Conservation (phyloP, 192 early-diverging fungal genomes). For the Ambispora gerdemannii region DNA sequence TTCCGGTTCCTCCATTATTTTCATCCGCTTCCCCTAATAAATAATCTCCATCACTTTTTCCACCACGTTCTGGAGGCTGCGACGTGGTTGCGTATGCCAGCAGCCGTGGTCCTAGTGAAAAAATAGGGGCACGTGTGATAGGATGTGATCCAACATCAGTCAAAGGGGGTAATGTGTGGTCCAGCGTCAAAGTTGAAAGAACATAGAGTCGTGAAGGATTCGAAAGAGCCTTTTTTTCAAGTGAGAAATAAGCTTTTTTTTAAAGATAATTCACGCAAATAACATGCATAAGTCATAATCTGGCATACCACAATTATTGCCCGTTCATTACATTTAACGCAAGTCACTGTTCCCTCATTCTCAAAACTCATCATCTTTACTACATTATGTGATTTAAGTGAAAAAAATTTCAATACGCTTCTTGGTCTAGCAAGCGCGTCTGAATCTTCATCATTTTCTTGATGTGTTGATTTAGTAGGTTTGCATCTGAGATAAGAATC, state of each 20-base stretch:
- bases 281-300: too few relatives aligned
- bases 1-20: conserved; percentile 52
- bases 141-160: conserved; percentile 50
- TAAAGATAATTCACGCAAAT: not conserved
- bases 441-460: conserved; percentile 26
- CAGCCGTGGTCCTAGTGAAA: conserved; percentile 62
- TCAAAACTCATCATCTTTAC: conserved; percentile 49
- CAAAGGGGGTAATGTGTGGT: conserved; percentile 38
- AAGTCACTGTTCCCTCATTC: conserved; percentile 40
- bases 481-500: not conserved
- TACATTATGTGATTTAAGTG: conserved; percentile 50
- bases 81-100: conserved; percentile 68
- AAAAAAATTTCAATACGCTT: conserved; percentile 52
- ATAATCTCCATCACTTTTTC: conserved; percentile 39
- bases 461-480: not conserved
- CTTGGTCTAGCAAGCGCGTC: conserved; percentile 18
- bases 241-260: not conserved
- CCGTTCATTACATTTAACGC: conserved; percentile 56
- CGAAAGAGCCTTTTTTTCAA: conserved; percentile 24
- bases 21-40: conserved; percentile 29
- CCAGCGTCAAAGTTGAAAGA: conserved; percentile 48
- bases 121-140: conserved; percentile 40
- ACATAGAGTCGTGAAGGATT: conserved; percentile 46
- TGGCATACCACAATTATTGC: conserved; percentile 48
- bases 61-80: conserved; percentile 31